A percentile compares a stretch with the other conserved stretches of the same genome.
Evolutionary conservation across 2,329 filamentous ascomycete species (phyloP).

Genomic region (Cercospora sesami): DNA sequence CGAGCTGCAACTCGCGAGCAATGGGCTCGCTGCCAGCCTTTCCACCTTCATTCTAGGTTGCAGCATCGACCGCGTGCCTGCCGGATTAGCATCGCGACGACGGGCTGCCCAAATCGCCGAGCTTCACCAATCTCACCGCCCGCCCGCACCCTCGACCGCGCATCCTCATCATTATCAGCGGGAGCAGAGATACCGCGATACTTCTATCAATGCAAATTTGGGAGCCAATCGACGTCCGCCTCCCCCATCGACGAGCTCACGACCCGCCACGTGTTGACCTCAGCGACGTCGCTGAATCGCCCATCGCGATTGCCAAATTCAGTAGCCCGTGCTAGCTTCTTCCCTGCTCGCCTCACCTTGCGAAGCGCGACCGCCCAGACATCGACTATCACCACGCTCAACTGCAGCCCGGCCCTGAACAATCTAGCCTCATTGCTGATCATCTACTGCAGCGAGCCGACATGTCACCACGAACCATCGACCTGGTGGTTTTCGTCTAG

Average conservation of each 20-base stretch:
- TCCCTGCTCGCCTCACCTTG: background rate
- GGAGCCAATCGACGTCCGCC: background rate
- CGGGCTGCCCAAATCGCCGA: background rate
- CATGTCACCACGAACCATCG: background rate
- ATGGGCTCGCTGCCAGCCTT: background rate
- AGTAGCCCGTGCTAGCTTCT: background rate
- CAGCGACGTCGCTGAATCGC: background rate
- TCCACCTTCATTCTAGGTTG: background rate
- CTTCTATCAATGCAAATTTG: background rate
- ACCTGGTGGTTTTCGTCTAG: background rate
- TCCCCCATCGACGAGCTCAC: background rate
- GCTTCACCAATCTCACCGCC: slow-evolving; percentile 3
- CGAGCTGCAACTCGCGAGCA: background rate
- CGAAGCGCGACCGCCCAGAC: background rate
- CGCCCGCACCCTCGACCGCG: background rate
- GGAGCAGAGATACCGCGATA: background rate
- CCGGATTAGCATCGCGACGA: background rate
- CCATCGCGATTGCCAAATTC: background rate
- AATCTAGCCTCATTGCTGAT: background rate
- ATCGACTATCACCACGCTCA: background rate
- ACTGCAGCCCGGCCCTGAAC: background rate
- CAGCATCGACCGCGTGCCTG: background rate
- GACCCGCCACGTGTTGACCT: background rate
- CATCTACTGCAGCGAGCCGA: background rate
- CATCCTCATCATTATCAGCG: background rate